Conservation (phyloP, 1,139 yeast genomes). For the Yamadazyma diospyri region DNA sequence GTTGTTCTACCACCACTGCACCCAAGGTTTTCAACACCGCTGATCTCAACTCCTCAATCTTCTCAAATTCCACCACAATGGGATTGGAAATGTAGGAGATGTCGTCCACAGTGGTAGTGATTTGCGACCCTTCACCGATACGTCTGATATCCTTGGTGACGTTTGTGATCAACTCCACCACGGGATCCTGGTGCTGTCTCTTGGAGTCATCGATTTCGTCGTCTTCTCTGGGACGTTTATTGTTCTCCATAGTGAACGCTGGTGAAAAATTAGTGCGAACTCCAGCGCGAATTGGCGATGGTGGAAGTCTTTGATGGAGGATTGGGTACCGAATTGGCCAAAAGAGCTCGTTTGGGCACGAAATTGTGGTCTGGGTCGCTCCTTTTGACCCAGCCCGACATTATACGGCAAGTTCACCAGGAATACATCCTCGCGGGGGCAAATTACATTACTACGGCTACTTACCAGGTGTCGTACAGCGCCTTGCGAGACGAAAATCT, state of each 20-base stretch:
- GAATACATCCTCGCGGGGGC: constrained; percentile 54
- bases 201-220: constrained; percentile 17
- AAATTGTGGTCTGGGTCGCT: constrained; percentile 61
- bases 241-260: constrained; percentile 2
- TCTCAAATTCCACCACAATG: constrained; percentile 65
- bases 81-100: constrained; percentile 65
- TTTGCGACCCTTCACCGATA: constrained; percentile 60
- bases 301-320: constrained; percentile 27
- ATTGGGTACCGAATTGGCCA: constrained; percentile 28
- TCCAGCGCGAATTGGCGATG: constrained; percentile 7
- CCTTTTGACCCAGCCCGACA: constrained; percentile 43
- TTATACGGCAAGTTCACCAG: constrained; percentile 47
- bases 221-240: constrained; percentile 15
- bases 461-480: constrained; percentile 56
- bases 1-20: constrained; percentile 81
- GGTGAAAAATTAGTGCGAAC: constrained; percentile 1
- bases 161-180: constrained; percentile 38
- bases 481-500: constrained; percentile 20
- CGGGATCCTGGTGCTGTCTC: constrained; percentile 41
- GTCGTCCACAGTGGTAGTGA: constrained; percentile 55
- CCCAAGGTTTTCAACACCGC: constrained; percentile 61
- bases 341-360: constrained; percentile 12
- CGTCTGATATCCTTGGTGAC: constrained; percentile 57
- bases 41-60: constrained; percentile 57
- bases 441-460: constrained; percentile 52